Conservation (phyloP, 1,139 yeast species). For the Ashbya aceris region DNA sequence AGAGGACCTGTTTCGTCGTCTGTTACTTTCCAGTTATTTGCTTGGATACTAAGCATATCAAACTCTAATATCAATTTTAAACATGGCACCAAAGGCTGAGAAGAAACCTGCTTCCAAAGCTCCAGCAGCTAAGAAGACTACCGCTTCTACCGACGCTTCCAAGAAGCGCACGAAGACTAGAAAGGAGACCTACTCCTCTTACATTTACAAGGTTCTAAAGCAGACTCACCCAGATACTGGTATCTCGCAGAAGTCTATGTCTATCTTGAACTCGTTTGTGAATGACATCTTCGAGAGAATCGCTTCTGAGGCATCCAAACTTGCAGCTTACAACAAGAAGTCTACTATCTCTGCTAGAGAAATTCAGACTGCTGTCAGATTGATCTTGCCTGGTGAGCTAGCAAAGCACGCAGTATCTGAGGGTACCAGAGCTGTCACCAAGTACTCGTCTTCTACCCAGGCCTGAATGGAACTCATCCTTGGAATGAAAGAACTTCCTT, state of each 20-base stretch:
- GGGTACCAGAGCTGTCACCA: constrained; percentile 99
- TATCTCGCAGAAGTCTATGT: constrained; percentile 99
- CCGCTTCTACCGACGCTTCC: constrained; percentile 58
- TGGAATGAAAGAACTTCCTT: too few species aligned
- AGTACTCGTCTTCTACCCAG: constrained; percentile 65
- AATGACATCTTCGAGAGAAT: constrained; percentile 93
- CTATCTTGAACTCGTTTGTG: constrained; percentile 97
- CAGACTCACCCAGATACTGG: constrained; percentile 99
- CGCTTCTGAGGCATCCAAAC: constrained; percentile 97
- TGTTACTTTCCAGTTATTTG: too few species aligned
- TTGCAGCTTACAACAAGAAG: constrained; percentile 99
- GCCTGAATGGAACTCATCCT: constrained; percentile 13
- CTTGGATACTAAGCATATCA: too few species aligned
- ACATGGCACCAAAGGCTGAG: constrained; percentile 95
- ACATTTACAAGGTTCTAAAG: constrained; percentile 96
- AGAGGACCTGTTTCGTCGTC: too few species aligned
- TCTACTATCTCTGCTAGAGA: constrained; percentile 98
- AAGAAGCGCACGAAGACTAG: constrained; percentile 96
- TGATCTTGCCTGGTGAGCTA: constrained; percentile 98
- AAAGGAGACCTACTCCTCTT: constrained; percentile 98
- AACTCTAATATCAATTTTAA: not conserved
- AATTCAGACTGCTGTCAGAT: constrained; percentile 98
- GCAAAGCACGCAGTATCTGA: constrained; percentile 99
- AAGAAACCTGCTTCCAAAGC: constrained; percentile 99
- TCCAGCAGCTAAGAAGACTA: constrained; percentile 93